Conservation (phyloP, 352 stramenopile species). For the Globisporangium polare region DNA sequence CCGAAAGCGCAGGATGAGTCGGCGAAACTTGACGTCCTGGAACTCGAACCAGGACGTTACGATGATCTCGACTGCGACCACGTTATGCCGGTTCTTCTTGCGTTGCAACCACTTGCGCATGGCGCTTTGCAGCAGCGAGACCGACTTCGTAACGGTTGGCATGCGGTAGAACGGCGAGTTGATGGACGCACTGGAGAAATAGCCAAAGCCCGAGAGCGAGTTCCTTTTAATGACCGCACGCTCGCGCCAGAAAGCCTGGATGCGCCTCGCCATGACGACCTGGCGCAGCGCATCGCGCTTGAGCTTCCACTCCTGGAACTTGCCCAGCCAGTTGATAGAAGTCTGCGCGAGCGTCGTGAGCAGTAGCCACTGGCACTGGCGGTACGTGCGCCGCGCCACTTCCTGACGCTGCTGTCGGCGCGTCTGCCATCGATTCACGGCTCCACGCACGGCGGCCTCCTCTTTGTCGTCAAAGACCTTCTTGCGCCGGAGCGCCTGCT, state of each 20-base stretch:
- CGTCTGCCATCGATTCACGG: slow-evolving; percentile 53
- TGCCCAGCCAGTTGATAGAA: slow-evolving; percentile 31
- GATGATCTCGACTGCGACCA: slow-evolving; percentile 39
- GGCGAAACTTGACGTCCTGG: slow-evolving; percentile 80
- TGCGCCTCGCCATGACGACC: slow-evolving; percentile 44
- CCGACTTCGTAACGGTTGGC: slow-evolving; percentile 39
- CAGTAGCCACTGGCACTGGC: slow-evolving; percentile 60
- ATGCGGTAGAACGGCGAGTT: slow-evolving; percentile 46
- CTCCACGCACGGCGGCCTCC: slow-evolving; percentile 28
- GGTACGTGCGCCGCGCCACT: slow-evolving; percentile 26
- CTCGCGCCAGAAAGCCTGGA: slow-evolving; percentile 56
- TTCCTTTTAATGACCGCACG: slow-evolving; percentile 23
- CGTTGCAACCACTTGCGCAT: slow-evolving; percentile 39
- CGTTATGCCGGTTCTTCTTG: slow-evolving; percentile 21
- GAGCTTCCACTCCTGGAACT: slow-evolving; percentile 41
- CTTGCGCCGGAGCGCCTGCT: slow-evolving; percentile 48
- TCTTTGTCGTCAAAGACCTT: slow-evolving; percentile 41
- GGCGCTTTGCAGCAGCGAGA: slow-evolving; percentile 33
- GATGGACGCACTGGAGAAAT: slow-evolving; percentile 22
- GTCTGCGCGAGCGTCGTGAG: slow-evolving; percentile 33
- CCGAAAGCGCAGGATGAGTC: slow-evolving; percentile 71
- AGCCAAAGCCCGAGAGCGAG: slow-evolving; percentile 17
- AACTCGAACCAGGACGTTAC: slow-evolving; percentile 77
- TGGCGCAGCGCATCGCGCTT: slow-evolving; percentile 30
- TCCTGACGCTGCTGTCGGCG: slow-evolving; percentile 32